These are phyloP conservation scores for Hirschioporus abietinus DNA, from an alignment of 768 basidiomycete species.

Conservation along the genomic window DNA sequence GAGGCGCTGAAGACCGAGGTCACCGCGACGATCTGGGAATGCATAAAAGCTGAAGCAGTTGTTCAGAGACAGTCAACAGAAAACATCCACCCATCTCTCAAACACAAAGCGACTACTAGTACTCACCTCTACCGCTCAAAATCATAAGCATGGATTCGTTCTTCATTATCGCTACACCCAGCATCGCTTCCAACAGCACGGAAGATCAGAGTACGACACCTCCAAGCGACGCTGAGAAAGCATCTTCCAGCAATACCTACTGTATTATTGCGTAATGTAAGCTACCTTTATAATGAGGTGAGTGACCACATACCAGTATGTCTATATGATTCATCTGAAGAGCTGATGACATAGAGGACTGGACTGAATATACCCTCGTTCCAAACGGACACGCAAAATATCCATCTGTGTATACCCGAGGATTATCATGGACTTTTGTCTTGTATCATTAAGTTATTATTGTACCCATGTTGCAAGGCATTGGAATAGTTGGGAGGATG, in stretches of 20 bases:
- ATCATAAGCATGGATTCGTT: no score
- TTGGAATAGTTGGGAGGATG: neutral
- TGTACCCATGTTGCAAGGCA: neutral
- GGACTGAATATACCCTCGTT: neutral
- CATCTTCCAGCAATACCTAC: neutral
- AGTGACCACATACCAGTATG: neutral
- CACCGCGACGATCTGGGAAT: no score
- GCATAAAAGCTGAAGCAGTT: no score
- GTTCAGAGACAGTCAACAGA: no score
- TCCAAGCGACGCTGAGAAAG: neutral
- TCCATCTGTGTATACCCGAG: neutral
- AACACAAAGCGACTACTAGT: no score
- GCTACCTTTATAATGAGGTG: neutral
- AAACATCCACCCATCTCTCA: no score
- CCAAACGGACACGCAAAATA: neutral
- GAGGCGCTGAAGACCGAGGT: no score
- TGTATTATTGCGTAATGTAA: neutral
- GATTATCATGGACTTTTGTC: neutral
- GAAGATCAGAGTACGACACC: neutral
- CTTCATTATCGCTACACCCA: neutral
- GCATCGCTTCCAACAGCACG: neutral
- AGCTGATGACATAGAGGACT: neutral
- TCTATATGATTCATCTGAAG: neutral
- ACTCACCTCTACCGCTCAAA: no score
- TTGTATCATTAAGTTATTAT: neutral